These are phyloP conservation scores for Phytophthora syringae DNA, from an alignment of 352 stramenopile species.

Conservation along the genomic window DNA sequence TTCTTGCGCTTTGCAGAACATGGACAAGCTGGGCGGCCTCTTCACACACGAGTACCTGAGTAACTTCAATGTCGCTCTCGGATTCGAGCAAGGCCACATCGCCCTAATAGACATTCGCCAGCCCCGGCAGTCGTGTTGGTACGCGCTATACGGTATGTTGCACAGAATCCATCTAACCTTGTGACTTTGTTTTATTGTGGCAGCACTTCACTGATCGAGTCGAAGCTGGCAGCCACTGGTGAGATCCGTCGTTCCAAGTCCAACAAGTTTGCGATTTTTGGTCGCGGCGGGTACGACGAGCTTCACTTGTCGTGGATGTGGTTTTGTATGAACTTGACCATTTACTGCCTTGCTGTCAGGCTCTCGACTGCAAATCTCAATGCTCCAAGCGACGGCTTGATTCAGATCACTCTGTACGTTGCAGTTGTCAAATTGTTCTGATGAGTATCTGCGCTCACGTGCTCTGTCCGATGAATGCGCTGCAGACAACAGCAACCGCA, in stretches of 20 bases:
- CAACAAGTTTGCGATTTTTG: constrained; percentile 68
- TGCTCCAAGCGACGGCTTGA: constrained; percentile 23
- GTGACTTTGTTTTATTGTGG: neutral
- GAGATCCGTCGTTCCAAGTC: constrained; percentile 64
- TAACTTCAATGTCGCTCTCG: constrained; percentile 58
- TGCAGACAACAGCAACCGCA: constrained; percentile 31
- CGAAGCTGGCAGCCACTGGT: constrained; percentile 48
- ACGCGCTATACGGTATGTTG: constrained; percentile 4
- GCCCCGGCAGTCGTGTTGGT: constrained; percentile 55
- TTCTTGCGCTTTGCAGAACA: constrained; percentile 26
- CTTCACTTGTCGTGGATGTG: neutral
- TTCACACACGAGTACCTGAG: constrained; percentile 80
- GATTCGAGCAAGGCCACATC: constrained; percentile 68
- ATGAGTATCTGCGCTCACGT: neutral
- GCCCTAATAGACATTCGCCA: constrained; percentile 75
- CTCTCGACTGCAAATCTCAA: constrained; percentile 50
- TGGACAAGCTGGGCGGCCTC: constrained; percentile 57
- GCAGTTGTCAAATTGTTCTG: neutral
- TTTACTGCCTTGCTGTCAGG: constrained; percentile 21
- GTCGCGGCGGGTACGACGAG: constrained; percentile 56
- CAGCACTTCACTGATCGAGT: constrained; percentile 61
- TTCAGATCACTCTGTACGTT: constrained; percentile 48
- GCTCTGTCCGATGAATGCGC: neutral
- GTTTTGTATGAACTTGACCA: neutral
- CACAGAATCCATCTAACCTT: constrained; percentile 2